These are phyloP conservation scores for Ganoderma lucidum DNA, from an alignment of 1,284 basidiomycete species.

Conservation along the genomic window DNA sequence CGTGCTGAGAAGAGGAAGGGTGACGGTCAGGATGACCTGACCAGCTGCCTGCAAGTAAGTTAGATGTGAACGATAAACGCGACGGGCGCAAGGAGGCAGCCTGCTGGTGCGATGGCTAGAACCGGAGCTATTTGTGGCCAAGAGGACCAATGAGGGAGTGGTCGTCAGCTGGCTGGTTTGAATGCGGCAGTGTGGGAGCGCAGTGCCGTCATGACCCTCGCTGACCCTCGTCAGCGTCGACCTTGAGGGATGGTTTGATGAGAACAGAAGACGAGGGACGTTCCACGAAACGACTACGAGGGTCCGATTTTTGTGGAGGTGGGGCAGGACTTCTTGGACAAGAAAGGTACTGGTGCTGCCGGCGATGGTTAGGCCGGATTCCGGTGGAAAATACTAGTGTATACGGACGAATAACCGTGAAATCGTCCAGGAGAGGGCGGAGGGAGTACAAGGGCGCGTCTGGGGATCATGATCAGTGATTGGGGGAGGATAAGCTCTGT, in stretches of 20 bases:
- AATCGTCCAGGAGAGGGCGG: neutral
- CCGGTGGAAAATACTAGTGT: neutral
- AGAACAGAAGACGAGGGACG: slow-evolving; percentile 22
- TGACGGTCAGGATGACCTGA: neutral
- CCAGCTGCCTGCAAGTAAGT: neutral
- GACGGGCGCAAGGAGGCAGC: slow-evolving; percentile 1
- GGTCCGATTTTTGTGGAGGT: neutral
- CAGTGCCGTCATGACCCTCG: slow-evolving; percentile 21
- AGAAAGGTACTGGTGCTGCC: neutral
- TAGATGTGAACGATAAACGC: neutral
- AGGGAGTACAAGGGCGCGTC: neutral
- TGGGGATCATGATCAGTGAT: neutral
- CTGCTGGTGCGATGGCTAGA: slow-evolving; percentile 8
- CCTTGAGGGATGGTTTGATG: slow-evolving; percentile 15
- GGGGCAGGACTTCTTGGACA: neutral
- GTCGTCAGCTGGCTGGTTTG: slow-evolving; percentile 24
- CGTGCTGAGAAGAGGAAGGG: neutral
- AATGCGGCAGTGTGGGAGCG: slow-evolving; percentile 25
- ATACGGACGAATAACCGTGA: neutral
- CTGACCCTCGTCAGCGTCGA: slow-evolving; percentile 4
- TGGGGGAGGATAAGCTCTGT: neutral
- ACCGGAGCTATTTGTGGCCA: slow-evolving; percentile 20
- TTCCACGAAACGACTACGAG: slow-evolving; percentile 16
- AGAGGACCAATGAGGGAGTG: slow-evolving; percentile 9
- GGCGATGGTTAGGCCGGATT: neutral